These are phyloP conservation scores for Priceomyces medius DNA, from an alignment of 805 yeast species.

Conservation along the genomic window DNA sequence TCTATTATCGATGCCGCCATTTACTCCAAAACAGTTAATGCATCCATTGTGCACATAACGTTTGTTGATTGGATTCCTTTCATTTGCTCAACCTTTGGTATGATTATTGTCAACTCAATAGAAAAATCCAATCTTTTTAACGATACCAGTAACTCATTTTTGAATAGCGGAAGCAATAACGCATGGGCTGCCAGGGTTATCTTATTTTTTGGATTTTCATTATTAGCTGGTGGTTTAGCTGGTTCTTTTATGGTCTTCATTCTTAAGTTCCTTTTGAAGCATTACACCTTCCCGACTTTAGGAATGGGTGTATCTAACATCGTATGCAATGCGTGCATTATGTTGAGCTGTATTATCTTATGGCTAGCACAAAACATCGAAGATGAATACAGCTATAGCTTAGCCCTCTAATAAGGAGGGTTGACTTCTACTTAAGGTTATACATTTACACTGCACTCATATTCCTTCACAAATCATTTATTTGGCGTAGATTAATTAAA, in stretches of 20 bases:
- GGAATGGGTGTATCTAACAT: slow-evolving; percentile 95
- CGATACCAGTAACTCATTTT: slow-evolving; percentile 35
- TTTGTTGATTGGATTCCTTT: slow-evolving; percentile 96
- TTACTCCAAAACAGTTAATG: slow-evolving; percentile 80
- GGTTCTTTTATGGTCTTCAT: slow-evolving; percentile 89
- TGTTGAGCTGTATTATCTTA: slow-evolving; percentile 83
- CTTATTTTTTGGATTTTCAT: slow-evolving; percentile 86
- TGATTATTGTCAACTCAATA: slow-evolving; percentile 74
- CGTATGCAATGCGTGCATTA: slow-evolving; percentile 69
- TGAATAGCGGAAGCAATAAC: slow-evolving; percentile 47
- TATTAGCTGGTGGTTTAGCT: slow-evolving; percentile 90
- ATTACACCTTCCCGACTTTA: slow-evolving; percentile 79
- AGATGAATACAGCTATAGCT: slow-evolving; percentile 91
- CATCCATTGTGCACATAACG: slow-evolving; percentile 80
- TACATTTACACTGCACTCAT: not conserved
- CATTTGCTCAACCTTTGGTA: slow-evolving; percentile 83
- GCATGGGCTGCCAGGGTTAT: slow-evolving; percentile 95
- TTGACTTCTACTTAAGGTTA: not conserved
- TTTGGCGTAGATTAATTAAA: not conserved
- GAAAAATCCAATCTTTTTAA: slow-evolving; percentile 62
- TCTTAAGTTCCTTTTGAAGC: slow-evolving; percentile 77
- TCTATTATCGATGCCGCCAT: slow-evolving; percentile 84
- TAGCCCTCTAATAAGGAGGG: slow-evolving; percentile 59
- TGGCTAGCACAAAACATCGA: slow-evolving; percentile 97
- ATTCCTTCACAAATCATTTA: not conserved